Evolutionary conservation across 345 rosid genomes (phyloP).

Genomic region (Gossypium raimondii): DNA sequence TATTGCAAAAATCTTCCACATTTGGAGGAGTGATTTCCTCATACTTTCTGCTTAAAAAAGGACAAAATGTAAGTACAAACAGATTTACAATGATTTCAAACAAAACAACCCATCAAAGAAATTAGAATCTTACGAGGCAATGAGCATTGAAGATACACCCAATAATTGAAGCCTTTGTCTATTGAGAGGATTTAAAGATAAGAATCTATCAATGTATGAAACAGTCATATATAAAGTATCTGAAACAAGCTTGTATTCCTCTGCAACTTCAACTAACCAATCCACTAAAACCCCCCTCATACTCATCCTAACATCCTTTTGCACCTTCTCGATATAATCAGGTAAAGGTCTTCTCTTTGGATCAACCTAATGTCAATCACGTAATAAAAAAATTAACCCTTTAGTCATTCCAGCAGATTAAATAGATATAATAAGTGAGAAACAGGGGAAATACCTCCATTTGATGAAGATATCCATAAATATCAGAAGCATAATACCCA

Average conservation of each 20-base stretch:
- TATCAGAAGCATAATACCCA: conserved; percentile 38
- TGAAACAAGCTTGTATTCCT: conserved; percentile 58
- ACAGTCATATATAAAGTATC: conserved; percentile 60
- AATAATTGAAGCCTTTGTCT: conserved; percentile 68
- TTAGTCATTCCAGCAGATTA: neutral
- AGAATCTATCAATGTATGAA: conserved; percentile 54
- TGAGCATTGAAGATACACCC: conserved; percentile 84
- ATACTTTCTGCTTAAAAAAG: neutral
- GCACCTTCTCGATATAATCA: conserved; percentile 73
- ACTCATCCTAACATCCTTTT: conserved; percentile 49
- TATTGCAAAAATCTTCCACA: conserved; percentile 67
- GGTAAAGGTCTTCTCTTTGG: conserved; percentile 54
- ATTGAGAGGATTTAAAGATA: conserved; percentile 45
- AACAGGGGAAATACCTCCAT: conserved; percentile 40
- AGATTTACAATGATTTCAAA: neutral
- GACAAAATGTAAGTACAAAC: neutral
- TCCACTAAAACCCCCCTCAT: conserved; percentile 82
- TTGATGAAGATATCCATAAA: conserved; percentile 46
- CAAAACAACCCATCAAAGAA: neutral
- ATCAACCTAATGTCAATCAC: conserved; percentile 34
- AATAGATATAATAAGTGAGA: neutral
- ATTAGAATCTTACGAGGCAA: conserved; percentile 67
- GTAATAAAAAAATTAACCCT: neutral
- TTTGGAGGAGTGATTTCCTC: conserved; percentile 51
- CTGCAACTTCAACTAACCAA: conserved; percentile 89